These are phyloP conservation scores for Gossypium davidsonii DNA, from an alignment of 441 rosid species.

Conservation along the genomic window DNA sequence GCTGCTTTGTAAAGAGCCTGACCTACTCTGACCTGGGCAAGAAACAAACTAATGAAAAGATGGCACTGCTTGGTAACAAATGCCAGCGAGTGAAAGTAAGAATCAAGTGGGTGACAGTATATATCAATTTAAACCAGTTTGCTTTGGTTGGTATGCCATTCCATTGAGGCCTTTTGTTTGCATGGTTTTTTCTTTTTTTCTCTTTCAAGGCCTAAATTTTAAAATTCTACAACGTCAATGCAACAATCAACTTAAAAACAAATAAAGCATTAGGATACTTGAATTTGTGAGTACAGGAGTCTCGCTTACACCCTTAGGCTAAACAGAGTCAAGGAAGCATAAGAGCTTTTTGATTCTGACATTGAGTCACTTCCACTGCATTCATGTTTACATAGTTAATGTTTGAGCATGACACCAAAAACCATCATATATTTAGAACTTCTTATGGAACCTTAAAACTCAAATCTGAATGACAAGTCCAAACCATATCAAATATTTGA, in stretches of 20 bases:
- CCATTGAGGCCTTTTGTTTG: neutral
- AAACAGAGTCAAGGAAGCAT: too few species aligned
- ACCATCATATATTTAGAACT: neutral
- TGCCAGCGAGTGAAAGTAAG: neutral
- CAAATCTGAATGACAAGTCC: neutral
- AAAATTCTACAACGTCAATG: neutral
- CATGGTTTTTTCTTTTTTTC: neutral
- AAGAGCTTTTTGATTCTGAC: too few species aligned
- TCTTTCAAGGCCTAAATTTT: neutral
- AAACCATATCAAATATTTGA: neutral
- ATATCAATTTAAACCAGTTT: neutral
- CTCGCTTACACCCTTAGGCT: too few species aligned
- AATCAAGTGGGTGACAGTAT: neutral
- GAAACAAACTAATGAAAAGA: conserved; percentile 15
- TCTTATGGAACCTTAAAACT: neutral
- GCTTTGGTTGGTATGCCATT: neutral
- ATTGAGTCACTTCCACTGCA: too few species aligned
- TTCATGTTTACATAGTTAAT: too few species aligned
- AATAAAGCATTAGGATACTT: neutral
- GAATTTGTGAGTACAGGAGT: too few species aligned
- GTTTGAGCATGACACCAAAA: neutral
- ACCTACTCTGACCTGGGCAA: conserved; percentile 63
- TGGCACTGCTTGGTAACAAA: neutral
- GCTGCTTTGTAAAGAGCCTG: conserved; percentile 67
- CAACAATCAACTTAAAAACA: neutral